Percentiles rank a stretch among this genome's conserved stretches.
phyloP scores from a whole-genome alignment of 2,329 filamentous ascomycete species.

The Pseudohalonectria lignicola region DNA sequence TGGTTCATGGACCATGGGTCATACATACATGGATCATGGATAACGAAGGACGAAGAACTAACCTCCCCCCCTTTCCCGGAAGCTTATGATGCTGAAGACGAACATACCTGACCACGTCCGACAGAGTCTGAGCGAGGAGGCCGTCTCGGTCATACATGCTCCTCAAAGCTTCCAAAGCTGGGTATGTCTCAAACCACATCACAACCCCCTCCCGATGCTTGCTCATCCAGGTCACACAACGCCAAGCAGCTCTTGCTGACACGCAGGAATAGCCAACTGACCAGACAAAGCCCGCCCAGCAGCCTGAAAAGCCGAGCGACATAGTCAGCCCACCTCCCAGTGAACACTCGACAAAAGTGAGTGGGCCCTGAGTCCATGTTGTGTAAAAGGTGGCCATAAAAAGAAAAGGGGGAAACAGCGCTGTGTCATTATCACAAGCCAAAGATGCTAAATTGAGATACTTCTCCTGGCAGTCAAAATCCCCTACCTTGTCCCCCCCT shows the following conservation, averaged over 20 bases:
- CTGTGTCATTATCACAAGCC: no score
- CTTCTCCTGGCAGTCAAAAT: constrained; percentile 9
- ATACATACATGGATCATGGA: no score
- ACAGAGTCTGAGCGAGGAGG: constrained; percentile 58
- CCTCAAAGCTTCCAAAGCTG: constrained; percentile 74
- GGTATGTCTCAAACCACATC: constrained; percentile 50
- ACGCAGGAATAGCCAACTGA: neutral
- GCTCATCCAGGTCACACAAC: neutral
- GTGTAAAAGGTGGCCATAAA: no score
- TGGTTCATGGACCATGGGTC: no score
- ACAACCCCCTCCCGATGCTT: no score
- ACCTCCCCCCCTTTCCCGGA: no score
- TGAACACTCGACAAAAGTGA: constrained; percentile 25
- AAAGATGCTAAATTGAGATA: no score
- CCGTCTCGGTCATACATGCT: constrained; percentile 84
- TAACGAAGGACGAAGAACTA: no score
- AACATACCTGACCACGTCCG: constrained; percentile 46
- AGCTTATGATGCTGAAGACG: constrained; percentile 44
- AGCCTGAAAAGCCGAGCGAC: constrained; percentile 18
- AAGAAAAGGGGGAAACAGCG: no score
- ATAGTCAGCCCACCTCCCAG: constrained; percentile 21
- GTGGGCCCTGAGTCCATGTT: no score
- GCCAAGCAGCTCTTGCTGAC: neutral
- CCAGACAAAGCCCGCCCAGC: constrained; percentile 7
- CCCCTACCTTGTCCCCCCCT: constrained; percentile 46